These are phyloP conservation scores for Candida sanyaensis DNA, from an alignment of 1,139 yeast species.

Conservation along the genomic window DNA sequence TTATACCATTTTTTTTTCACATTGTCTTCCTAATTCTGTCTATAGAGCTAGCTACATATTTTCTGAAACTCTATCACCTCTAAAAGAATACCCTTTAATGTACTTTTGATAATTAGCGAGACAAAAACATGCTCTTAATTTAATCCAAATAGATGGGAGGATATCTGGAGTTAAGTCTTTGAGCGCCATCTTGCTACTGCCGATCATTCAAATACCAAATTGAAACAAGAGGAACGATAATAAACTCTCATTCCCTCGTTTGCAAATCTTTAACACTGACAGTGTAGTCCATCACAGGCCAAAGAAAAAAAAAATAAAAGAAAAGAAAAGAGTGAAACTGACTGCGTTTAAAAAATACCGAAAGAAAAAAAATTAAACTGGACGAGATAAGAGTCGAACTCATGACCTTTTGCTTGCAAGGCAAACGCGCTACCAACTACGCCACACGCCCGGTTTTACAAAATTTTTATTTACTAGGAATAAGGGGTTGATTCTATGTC, in stretches of 20 bases:
- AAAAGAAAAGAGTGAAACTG: not conserved
- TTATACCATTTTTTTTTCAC: too few relatives aligned
- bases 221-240: not conserved
- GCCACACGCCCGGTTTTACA: constrained; percentile 60
- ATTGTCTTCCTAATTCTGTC: too few relatives aligned
- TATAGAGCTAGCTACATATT: too few relatives aligned
- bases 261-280: not conserved
- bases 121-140: not conserved
- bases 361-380: constrained; percentile 5
- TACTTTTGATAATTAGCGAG: too few relatives aligned
- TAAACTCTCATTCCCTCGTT: not conserved
- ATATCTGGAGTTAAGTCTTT: not conserved
- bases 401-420: constrained; percentile 66
- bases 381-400: constrained; percentile 16
- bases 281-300: not conserved
- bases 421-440: constrained; percentile 74
- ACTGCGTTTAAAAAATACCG: not conserved
- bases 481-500: too few relatives aligned
- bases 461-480: too few relatives aligned
- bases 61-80: too few relatives aligned
- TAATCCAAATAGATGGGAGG: not conserved
- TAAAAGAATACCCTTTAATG: not conserved
- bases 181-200: not conserved
- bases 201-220: not conserved
- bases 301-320: not conserved